phyloP scores from a whole-genome alignment of 1,139 yeast genomes.

The Sugiyamaella grinbergsii region DNA sequence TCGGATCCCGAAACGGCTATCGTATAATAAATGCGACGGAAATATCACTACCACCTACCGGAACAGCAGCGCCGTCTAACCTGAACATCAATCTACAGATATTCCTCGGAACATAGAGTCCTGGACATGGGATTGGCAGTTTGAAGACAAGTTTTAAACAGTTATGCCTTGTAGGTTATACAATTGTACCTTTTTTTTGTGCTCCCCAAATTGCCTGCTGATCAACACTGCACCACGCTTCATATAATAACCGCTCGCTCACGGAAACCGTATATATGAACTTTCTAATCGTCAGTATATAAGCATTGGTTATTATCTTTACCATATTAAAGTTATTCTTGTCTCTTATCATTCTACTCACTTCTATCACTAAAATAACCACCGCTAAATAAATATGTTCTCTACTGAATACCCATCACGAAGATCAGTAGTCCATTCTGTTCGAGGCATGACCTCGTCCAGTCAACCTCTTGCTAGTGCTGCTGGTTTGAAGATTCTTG shows the following conservation, averaged over 20 bases:
- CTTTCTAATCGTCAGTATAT: no score
- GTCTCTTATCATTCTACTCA: no score
- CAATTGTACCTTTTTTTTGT: no score
- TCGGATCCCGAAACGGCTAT: neutral
- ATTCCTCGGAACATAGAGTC: neutral
- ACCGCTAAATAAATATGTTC: slow-evolving; percentile 8
- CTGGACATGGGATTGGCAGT: no score
- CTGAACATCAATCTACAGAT: neutral
- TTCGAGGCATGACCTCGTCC: slow-evolving; percentile 73
- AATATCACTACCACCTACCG: neutral
- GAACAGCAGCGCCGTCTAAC: neutral
- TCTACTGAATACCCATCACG: slow-evolving; percentile 48
- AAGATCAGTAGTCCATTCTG: slow-evolving; percentile 75
- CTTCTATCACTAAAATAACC: no score
- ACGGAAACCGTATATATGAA: neutral
- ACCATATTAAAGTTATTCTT: no score
- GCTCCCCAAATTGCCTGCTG: no score
- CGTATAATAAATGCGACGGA: neutral
- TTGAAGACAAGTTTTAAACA: no score
- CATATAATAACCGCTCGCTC: neutral
- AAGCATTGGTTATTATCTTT: neutral
- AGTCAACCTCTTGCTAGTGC: slow-evolving; percentile 78
- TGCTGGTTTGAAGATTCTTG: slow-evolving; percentile 68
- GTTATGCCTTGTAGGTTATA: no score
- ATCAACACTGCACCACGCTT: no score